phyloP scores from a whole-genome alignment of 805 yeast species.

The Phaffomyces antillensis region DNA sequence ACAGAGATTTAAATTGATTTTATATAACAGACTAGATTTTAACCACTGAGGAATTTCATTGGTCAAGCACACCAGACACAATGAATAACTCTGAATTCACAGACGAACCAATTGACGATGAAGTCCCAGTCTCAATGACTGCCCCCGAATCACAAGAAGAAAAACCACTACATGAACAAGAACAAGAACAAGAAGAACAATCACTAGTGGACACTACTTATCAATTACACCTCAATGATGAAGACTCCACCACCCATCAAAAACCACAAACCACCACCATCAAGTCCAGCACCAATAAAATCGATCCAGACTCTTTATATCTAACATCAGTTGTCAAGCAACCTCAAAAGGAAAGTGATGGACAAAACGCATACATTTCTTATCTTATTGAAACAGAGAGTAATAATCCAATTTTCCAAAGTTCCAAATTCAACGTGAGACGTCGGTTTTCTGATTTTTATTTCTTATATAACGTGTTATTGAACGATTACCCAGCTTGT shows the following conservation, averaged over 20 bases:
- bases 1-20: too few relatives aligned
- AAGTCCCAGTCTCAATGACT: background rate
- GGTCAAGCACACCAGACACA: background rate
- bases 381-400: constrained; percentile 61
- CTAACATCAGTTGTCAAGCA: constrained; percentile 40
- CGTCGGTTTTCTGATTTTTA: constrained; percentile 87
- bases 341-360: constrained; percentile 67
- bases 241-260: background rate
- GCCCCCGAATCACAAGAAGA: background rate
- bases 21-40: too few relatives aligned
- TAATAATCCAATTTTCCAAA: constrained; percentile 50
- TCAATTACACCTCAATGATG: background rate
- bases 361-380: constrained; percentile 70
- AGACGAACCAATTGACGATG: constrained; percentile 17
- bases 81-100: constrained; percentile 15
- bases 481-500: constrained; percentile 75
- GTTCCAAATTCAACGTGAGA: constrained; percentile 43
- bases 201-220: background rate
- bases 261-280: background rate
- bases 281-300: background rate
- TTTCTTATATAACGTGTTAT: constrained; percentile 64
- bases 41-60: too few relatives aligned
- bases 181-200: background rate
- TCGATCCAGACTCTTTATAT: constrained; percentile 12
- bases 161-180: background rate